Evolutionary conservation across 1,284 basidiomycete species (phyloP), one percentile per base, ranked within the genome.

Genomic region (Filobasidium uniguttulatum): DNA sequence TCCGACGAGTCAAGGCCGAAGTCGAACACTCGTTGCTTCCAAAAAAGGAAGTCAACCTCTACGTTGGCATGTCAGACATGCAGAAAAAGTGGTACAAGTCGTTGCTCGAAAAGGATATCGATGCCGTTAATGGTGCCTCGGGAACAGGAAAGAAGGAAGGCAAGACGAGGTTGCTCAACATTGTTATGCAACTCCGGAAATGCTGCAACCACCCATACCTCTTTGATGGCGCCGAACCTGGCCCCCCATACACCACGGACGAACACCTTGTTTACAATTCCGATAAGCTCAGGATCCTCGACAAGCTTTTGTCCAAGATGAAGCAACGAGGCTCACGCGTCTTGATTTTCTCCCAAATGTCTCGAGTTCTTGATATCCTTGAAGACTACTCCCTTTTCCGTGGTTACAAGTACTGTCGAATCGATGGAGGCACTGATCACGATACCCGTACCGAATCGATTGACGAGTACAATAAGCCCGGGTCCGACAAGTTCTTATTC

Each of bases 31-130:
- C 80, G 55, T 73, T 98, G 28, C 69, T 98, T 55, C 93, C 94
- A 2, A 97, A 98, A 73, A 98, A 98, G 75, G 94, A 98, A 65
- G 90, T 98, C 69, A 99, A 98, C 65, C 87, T 98, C 50, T 99
- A 98, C 58, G 86, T 99, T 52, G 93, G 93, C 49, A 77, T 98
- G 58, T 87, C 90, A 2, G 91, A 97, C 29, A 93, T 99, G 90
- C 94, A 99, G 68, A 75, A 89, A 40, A 96, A 90, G 66, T 98
- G 93, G 94, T 94, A 94, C 68, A 81, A 86, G 35, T 88, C 83
- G 31, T 85, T 98, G 4, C 71, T 99, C 49, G 90, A 98, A 71
- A 97, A 98, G 72, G 94, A 98, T 68, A 96, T 98, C 51, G 94
- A 98, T 63, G 93, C 93, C 9, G 94, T 98, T 49, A 98, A 97